A percentile compares a stretch with the other conserved stretches of the same genome.
These are phyloP conservation scores for Castanospermum australe DNA, from an alignment of 306 rosid species.

Conservation along the genomic window DNA sequence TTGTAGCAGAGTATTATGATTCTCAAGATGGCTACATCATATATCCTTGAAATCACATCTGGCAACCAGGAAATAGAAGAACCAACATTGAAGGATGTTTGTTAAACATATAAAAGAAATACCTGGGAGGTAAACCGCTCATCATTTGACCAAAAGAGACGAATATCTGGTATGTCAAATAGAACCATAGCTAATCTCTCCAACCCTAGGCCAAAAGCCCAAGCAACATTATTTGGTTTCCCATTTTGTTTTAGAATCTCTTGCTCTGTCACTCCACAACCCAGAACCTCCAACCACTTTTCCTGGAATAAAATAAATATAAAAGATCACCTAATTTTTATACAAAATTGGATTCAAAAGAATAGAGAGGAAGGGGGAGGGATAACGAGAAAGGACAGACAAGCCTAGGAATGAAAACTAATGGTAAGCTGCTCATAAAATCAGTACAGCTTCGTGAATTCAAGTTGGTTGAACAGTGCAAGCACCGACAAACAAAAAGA, in stretches of 20 bases:
- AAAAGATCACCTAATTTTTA: neutral
- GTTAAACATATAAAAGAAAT: constrained; percentile 23
- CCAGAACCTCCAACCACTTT: constrained; percentile 95
- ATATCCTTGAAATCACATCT: constrained; percentile 9
- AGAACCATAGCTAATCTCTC: constrained; percentile 98
- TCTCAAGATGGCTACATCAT: constrained; percentile 17
- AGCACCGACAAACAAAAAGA: neutral
- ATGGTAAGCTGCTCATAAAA: neutral
- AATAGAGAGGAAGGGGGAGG: neutral
- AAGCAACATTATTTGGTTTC: constrained; percentile 75
- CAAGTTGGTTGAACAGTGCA: neutral
- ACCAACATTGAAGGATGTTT: constrained; percentile 15
- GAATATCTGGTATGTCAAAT: constrained; percentile 96
- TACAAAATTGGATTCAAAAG: neutral
- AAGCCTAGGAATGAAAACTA: neutral
- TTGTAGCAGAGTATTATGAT: neutral
- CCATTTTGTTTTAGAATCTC: constrained; percentile 85
- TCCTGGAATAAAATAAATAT: constrained; percentile 51
- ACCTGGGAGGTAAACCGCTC: constrained; percentile 98
- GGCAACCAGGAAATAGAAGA: constrained; percentile 6
- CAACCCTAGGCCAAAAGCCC: constrained; percentile 98
- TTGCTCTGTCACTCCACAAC: constrained; percentile 97
- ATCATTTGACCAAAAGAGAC: constrained; percentile 91
- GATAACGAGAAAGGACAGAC: neutral
- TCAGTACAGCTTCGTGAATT: neutral